Evolutionary conservation across 1,139 yeast species (phyloP).

Genomic region (Geotrichum macrosporum): DNA sequence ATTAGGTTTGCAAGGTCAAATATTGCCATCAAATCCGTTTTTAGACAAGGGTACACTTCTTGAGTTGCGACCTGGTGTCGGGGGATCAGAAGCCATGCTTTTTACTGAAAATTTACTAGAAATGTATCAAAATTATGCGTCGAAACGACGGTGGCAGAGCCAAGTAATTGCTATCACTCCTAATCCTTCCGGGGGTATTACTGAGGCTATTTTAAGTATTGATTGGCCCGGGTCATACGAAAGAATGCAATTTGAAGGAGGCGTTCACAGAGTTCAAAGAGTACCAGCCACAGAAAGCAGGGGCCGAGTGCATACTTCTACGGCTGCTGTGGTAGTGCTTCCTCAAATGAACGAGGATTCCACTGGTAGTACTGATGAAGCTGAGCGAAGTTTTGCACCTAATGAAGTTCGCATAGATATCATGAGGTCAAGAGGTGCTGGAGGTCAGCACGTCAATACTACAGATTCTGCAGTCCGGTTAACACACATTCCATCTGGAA

Average conservation of each 20-base stretch:
- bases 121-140: constrained; percentile 77
- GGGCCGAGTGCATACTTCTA: constrained; percentile 92
- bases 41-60: constrained; percentile 73
- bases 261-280: constrained; percentile 94
- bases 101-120: constrained; percentile 73
- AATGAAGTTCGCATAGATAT: constrained; percentile 90
- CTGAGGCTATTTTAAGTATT: constrained; percentile 72
- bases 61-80: constrained; percentile 92
- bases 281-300: constrained; percentile 90
- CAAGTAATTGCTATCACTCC: constrained; percentile 50
- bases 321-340: constrained; percentile 90
- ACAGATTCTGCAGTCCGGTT: constrained; percentile 95
- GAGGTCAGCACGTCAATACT: constrained; percentile 98
- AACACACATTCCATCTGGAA: constrained; percentile 89
- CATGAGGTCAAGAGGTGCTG: constrained; percentile 96
- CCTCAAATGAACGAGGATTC: constrained; percentile 72
- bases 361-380: constrained; percentile 48
- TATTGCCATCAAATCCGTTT: constrained; percentile 75
- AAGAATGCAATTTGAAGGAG: constrained; percentile 75
- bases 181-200: constrained; percentile 61
- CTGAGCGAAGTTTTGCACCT: constrained; percentile 72
- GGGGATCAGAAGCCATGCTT: constrained; percentile 89
- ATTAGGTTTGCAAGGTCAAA: constrained; percentile 48
- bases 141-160: constrained; percentile 60
- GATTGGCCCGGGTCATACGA: constrained; percentile 77